Conservation (phyloP, 768 basidiomycete species). For the Leccinum barrowsii region DNA sequence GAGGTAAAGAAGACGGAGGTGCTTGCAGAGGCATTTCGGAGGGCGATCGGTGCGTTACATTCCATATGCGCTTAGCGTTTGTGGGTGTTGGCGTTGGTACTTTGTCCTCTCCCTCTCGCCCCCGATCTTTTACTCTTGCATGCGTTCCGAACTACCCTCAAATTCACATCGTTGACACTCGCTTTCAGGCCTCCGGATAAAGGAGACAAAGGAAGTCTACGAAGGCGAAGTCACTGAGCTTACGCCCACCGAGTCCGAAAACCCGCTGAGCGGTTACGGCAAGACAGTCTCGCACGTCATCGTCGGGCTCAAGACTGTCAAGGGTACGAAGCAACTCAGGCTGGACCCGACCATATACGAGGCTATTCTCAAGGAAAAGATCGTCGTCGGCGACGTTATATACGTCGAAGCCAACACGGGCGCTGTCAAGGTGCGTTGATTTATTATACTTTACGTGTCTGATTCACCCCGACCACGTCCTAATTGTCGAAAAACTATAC, state of each 20-base stretch:
- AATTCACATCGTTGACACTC: background rate
- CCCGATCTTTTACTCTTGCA: background rate
- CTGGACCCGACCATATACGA: slow-evolving; percentile 96
- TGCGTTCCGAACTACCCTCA: background rate
- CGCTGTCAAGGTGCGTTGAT: slow-evolving; percentile 75
- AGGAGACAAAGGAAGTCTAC: slow-evolving; percentile 98
- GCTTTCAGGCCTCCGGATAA: slow-evolving; percentile 77
- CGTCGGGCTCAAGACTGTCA: slow-evolving; percentile 91
- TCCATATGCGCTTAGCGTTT: background rate
- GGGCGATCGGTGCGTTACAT: slow-evolving; percentile 84
- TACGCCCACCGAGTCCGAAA: slow-evolving; percentile 94
- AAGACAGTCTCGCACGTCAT: slow-evolving; percentile 99
- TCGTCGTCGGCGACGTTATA: slow-evolving; percentile 94
- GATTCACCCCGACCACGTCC: background rate
- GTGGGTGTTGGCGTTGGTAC: background rate
- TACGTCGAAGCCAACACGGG: slow-evolving; percentile 94
- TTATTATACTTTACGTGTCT: background rate
- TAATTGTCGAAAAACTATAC: background rate
- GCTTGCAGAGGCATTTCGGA: slow-evolving; percentile 87
- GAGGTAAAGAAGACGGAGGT: slow-evolving; percentile 99
- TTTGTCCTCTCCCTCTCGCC: background rate
- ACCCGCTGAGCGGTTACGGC: slow-evolving; percentile 95
- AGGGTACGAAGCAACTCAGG: slow-evolving; percentile 89
- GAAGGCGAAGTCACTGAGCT: slow-evolving; percentile 98
- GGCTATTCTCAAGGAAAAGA: slow-evolving; percentile 94